phyloP scores from a whole-genome alignment of 805 yeast genomes.

The Metschnikowia peoriensis region DNA sequence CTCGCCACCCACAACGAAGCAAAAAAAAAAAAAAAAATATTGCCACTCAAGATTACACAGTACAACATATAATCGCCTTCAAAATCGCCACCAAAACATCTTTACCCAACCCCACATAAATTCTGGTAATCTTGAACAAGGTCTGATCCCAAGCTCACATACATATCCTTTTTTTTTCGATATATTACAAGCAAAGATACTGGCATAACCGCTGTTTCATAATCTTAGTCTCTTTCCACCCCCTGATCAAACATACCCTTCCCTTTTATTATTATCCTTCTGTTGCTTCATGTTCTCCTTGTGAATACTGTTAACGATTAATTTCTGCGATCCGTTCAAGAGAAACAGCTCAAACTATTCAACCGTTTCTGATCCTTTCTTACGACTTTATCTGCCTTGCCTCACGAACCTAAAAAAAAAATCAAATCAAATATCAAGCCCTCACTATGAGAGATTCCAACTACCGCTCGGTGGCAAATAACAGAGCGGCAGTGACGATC shows the following conservation, averaged over 20 bases:
- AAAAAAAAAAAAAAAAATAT: conserved; percentile 3
- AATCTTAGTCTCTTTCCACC: neutral
- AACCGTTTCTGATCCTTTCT: neutral
- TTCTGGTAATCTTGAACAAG: too few relatives aligned
- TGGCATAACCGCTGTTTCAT: neutral
- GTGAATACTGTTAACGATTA: neutral
- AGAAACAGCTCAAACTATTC: neutral
- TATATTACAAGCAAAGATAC: neutral
- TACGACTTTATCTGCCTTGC: conserved; percentile 2
- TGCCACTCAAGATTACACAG: conserved; percentile 3
- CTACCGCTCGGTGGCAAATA: conserved; percentile 71
- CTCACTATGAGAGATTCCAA: conserved; percentile 73
- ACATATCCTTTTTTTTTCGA: neutral
- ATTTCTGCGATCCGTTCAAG: neutral
- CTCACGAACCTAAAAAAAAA: neutral
- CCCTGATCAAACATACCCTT: neutral
- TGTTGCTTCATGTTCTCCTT: conserved; percentile 6
- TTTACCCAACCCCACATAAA: neutral
- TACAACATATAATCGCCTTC: neutral
- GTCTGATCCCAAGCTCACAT: neutral
- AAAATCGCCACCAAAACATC: neutral
- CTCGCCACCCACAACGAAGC: conserved; percentile 6
- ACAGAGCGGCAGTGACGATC: conserved; percentile 89
- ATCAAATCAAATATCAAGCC: neutral
- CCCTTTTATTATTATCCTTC: neutral